Percentiles rank a stretch among this genome's conserved stretches.
Conservation (phyloP, 192 early-diverging fungal genomes). For the Powellomyces hirtus region DNA sequence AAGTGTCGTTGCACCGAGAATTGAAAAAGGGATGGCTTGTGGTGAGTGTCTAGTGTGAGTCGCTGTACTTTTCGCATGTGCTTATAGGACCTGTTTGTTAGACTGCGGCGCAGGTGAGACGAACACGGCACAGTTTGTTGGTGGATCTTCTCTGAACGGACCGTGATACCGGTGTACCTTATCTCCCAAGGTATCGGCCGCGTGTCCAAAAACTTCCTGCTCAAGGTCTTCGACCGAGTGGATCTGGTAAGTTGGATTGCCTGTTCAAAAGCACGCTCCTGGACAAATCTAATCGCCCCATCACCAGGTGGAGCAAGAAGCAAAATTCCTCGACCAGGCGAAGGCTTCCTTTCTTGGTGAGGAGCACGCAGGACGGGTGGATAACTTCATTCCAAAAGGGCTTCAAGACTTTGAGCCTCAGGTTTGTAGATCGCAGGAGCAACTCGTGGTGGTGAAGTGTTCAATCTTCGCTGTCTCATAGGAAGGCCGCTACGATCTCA, state of each 20-base stretch:
- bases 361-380: conserved; percentile 57
- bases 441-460: background rate
- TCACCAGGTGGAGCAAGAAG: conserved; percentile 67
- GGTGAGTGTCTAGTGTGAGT: conserved; percentile 15
- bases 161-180: no score
- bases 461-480: background rate
- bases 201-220: conserved; percentile 82
- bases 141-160: background rate
- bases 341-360: conserved; percentile 54
- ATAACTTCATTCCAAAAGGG: conserved; percentile 68
- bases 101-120: conserved; percentile 80
- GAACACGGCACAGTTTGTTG: background rate
- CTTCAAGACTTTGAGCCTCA: conserved; percentile 79
- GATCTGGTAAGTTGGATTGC: conserved; percentile 61
- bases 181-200: conserved; percentile 71
- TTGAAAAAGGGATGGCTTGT: conserved; percentile 33
- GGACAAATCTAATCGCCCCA: background rate
- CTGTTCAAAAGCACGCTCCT: background rate
- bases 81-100: background rate
- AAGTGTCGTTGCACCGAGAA: background rate
- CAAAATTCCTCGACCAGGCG: conserved; percentile 75
- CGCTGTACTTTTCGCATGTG: background rate
- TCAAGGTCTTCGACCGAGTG: conserved; percentile 75
- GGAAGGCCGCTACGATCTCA: conserved; percentile 76
- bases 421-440: no score